Conservation (phyloP, 352 stramenopile genomes). For the Elongisporangium undulatum region DNA sequence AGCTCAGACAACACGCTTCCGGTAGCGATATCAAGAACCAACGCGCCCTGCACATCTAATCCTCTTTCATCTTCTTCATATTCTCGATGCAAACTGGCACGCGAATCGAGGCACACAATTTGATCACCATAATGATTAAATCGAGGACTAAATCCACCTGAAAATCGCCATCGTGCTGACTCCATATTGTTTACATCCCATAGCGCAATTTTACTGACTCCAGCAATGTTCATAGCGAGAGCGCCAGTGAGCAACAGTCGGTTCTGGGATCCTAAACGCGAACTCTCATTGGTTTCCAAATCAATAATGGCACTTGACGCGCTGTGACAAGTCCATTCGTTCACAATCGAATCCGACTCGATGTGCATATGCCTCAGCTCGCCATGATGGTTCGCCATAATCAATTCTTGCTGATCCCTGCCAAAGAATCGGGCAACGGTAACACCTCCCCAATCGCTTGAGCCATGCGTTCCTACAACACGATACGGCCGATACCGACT, state of each 20-base stretch:
- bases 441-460: slow-evolving; percentile 50
- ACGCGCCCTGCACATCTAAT: slow-evolving; percentile 33
- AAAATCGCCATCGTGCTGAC: slow-evolving; percentile 59
- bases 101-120: slow-evolving; percentile 60
- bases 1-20: slow-evolving; percentile 57
- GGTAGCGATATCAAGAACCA: slow-evolving; percentile 70
- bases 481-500: slow-evolving; percentile 73
- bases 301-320: slow-evolving; percentile 63
- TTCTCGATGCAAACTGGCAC: slow-evolving; percentile 21
- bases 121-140: slow-evolving; percentile 81
- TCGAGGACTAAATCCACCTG: slow-evolving; percentile 43
- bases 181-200: slow-evolving; percentile 73
- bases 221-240: slow-evolving; percentile 41
- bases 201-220: slow-evolving; percentile 53
- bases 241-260: slow-evolving; percentile 52
- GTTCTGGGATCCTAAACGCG: slow-evolving; percentile 45
- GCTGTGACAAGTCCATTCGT: slow-evolving; percentile 73
- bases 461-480: slow-evolving; percentile 45
- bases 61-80: slow-evolving; percentile 21
- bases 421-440: slow-evolving; percentile 65
- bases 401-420: slow-evolving; percentile 51
- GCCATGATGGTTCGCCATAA: slow-evolving; percentile 76
- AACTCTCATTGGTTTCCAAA: slow-evolving; percentile 67
- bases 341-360: slow-evolving; percentile 52
- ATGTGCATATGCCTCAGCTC: slow-evolving; percentile 58